Conservation (phyloP, 805 yeast genomes). For the Phaffomyces thermotolerans region DNA sequence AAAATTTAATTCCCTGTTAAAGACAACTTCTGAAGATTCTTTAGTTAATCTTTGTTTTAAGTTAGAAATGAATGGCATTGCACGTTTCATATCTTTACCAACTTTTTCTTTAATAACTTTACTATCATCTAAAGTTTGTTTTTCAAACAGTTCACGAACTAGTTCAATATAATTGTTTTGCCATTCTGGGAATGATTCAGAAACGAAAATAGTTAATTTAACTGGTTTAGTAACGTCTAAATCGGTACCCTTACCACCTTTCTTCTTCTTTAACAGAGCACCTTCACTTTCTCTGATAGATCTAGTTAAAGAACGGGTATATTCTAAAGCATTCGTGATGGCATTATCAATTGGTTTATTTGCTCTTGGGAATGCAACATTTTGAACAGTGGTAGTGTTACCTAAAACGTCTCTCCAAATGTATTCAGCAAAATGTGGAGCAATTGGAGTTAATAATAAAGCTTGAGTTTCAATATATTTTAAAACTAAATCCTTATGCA, state of each 20-base stretch:
- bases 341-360: conserved; percentile 55
- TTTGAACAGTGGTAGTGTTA: conserved; percentile 59
- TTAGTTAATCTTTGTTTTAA: conserved; percentile 71
- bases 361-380: conserved; percentile 76
- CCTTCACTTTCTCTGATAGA: conserved; percentile 92
- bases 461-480: conserved; percentile 85
- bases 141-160: conserved; percentile 68
- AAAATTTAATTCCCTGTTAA: conserved; percentile 83
- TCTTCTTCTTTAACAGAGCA: conserved; percentile 74
- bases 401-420: conserved; percentile 78
- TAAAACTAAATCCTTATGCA: conserved; percentile 78
- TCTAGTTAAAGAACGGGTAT: conserved; percentile 72
- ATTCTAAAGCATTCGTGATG: conserved; percentile 61
- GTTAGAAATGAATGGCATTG: conserved; percentile 92
- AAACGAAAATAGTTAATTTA: conserved; percentile 62
- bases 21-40: conserved; percentile 71
- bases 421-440: conserved; percentile 94
- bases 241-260: conserved; percentile 66
- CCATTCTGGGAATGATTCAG: conserved; percentile 91
- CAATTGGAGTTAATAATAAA: conserved; percentile 79
- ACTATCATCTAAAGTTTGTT: conserved; percentile 57
- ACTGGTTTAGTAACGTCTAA: conserved; percentile 71
- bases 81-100: conserved; percentile 91
- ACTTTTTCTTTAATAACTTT: conserved; percentile 55
- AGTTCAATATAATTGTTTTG: conserved; percentile 72